Base-by-base conservation (phyloP, 768 basidiomycete genomes). In the Lyophyllum shimeji region DNA sequence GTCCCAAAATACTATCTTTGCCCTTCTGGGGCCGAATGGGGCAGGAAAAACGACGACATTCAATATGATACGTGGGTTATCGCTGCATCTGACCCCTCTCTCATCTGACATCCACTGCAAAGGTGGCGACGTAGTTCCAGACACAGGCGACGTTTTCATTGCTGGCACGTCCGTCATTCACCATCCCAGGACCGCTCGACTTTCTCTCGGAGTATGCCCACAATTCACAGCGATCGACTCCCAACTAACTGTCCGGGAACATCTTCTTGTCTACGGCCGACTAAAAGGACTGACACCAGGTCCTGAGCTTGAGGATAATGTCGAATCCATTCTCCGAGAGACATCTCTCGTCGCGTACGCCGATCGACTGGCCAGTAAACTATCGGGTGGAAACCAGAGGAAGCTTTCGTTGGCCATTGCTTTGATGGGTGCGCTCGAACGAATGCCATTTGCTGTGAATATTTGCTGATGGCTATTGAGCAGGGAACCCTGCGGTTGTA, bases 41-140 rank as follows among this genome's bases (percentile, higher is more conserved):
- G 90, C 89, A 8, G 90, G 90, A 0, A 92, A 92, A 69, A 91
- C 88, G 11, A 90, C 90, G 0, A 86, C 85, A 0, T 89, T 92
- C 69, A 89, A 90, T 59, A 80, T 90, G 64, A 90, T 93, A 56
- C 85, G 88, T 87, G 63, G 54, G 86, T 76, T 20, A 21, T 37
- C 6, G 27, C 2, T 17, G 40, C 7, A 21, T 0, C 40, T 24
- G 20, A 9, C 49, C 37, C 3, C 23, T 46, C 45, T 27, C 34
- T 23, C 3, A 18, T n/a, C 12, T 34, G 24, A 45, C 34, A n/a
- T 12, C 20, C 31, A 20, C 39, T 45, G 23, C 7, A 42, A 59
- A 88, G 87, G 87, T 23, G 88, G 87, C 0, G 84, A 90, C 61
- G 73, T 87, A 27, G 67, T 82, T 24, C 89, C 89, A 0, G 83